Conservation (phyloP, 441 rosid species). For the Pelargonium citronellum region DNA sequence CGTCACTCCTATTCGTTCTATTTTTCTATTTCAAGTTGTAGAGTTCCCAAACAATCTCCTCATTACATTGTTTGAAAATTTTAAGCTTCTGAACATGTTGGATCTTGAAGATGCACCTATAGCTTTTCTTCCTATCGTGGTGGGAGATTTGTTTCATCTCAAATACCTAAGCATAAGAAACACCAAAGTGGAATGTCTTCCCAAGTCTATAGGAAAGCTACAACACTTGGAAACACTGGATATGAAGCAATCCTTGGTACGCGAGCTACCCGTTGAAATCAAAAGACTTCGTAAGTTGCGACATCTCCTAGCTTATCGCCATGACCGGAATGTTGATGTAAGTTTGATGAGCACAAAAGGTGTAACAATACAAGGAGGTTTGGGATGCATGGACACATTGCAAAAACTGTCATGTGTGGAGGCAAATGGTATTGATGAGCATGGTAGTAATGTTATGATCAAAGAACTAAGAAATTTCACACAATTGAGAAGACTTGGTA, state of each 20-base stretch:
- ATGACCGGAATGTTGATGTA: not conserved
- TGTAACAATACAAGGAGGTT: not conserved
- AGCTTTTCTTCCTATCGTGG: not conserved
- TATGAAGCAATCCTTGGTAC: slow-evolving; percentile 5
- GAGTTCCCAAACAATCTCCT: not conserved
- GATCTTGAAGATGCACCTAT: slow-evolving; percentile 3
- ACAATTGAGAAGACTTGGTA: not conserved
- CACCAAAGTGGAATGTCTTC: slow-evolving; percentile 11
- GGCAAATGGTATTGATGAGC: not conserved
- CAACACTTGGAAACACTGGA: slow-evolving; percentile 14
- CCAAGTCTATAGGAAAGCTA: slow-evolving; percentile 17
- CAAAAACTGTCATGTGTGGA: not conserved
- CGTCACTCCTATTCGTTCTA: not conserved
- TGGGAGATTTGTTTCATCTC: slow-evolving; percentile 18
- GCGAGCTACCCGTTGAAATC: slow-evolving; percentile 6
- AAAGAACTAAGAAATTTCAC: not conserved
- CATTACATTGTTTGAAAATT: not conserved
- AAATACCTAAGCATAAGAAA: slow-evolving; percentile 9
- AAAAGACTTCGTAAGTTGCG: not conserved
- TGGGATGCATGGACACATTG: not conserved
- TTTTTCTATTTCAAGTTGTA: not conserved
- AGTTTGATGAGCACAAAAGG: not conserved
- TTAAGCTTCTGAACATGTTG: slow-evolving; percentile 6
- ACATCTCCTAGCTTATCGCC: not conserved
- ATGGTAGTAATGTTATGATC: not conserved